Base-by-base conservation (phyloP, 306 rosid species). In the Carpinus fangiana region DNA sequence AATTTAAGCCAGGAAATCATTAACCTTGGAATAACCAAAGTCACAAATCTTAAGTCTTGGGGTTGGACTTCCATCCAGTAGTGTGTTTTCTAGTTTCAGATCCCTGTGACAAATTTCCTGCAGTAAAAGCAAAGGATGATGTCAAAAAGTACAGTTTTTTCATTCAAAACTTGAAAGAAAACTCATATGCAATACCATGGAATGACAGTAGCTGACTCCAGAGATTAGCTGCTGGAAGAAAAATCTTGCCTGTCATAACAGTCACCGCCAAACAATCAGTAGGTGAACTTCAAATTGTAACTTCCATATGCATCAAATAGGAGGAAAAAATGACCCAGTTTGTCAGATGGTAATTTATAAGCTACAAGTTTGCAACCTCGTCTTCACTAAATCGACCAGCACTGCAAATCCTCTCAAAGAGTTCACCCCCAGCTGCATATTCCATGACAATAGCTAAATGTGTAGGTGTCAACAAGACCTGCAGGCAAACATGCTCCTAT, bases 191-290 rank as follows among this genome's bases (percentile, higher is more conserved):
- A 51, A 68, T 90, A 95, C 99, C 98, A 91, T 89, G 82, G 90
- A 82, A 75, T 95, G 99, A 78, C 97, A 91, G 76, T 95, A 91
- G 84, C 96, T 86, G 78, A 95, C 99, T 79, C 99, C 99, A 41
- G 97, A 95, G 84, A 95, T 89, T 73, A 95, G 88, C 86, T 95
- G 99, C 83, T 90, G 99, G 90, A 95, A 95, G 93, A 95, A 95
- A 88, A 84, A 95, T 76, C 99, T 95, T 5, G 96, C 99, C 99
- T 95, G 94, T 21, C 73, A 74, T 75, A 53, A 67, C 48, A 80
- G 54, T 36, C 28, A 47, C 50, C 2, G 31, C 53, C 56, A 72
- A 74, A 80, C 26, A 74, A 12, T 59, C 66, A 77, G 70, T 55
- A 54, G 18, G 70, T 4, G 17, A 67, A 48, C 28, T 70, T 21